Evolutionary conservation across 2,329 filamentous ascomycete genomes (phyloP).

Genomic region (Hypomyces perniciosus): DNA sequence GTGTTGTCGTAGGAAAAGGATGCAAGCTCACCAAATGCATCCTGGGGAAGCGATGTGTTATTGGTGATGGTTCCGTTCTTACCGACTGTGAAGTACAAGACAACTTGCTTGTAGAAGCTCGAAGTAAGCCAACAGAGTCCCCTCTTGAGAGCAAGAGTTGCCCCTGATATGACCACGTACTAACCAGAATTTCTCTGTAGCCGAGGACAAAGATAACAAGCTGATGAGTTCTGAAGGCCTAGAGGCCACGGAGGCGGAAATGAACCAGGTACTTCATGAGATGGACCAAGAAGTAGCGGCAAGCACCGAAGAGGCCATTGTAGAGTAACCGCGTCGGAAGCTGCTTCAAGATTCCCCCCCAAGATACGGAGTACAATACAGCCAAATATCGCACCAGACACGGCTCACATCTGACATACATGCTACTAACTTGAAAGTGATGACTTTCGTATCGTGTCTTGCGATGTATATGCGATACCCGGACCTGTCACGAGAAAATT

Average conservation of each 20-base stretch:
- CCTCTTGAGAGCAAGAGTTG: neutral
- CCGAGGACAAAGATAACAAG: slow-evolving; percentile 61
- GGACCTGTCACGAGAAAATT: too few species aligned
- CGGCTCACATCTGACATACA: too few species aligned
- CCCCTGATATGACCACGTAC: neutral
- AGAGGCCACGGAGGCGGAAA: slow-evolving; percentile 58
- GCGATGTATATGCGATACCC: too few species aligned
- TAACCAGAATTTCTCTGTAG: slow-evolving; percentile 29
- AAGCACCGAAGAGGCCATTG: slow-evolving; percentile 15
- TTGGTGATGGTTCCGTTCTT: slow-evolving; percentile 76
- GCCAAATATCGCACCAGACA: too few species aligned
- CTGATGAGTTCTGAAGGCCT: slow-evolving; percentile 62
- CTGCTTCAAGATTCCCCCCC: too few species aligned
- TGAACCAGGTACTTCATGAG: slow-evolving; percentile 46
- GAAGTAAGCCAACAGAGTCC: slow-evolving; percentile 44
- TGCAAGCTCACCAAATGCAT: slow-evolving; percentile 85
- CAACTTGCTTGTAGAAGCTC: slow-evolving; percentile 78
- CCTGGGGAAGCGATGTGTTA: slow-evolving; percentile 69
- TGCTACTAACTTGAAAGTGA: too few species aligned
- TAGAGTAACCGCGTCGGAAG: slow-evolving; percentile 4
- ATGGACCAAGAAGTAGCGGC: slow-evolving; percentile 33
- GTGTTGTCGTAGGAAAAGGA: slow-evolving; percentile 75
- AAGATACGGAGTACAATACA: too few species aligned
- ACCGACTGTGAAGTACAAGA: slow-evolving; percentile 92
- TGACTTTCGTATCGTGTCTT: too few species aligned